A percentile compares a stretch with the other conserved stretches of the same genome.
phyloP scores from a whole-genome alignment of 306 rosid genomes.

The Fragaria nilgerrensis region DNA sequence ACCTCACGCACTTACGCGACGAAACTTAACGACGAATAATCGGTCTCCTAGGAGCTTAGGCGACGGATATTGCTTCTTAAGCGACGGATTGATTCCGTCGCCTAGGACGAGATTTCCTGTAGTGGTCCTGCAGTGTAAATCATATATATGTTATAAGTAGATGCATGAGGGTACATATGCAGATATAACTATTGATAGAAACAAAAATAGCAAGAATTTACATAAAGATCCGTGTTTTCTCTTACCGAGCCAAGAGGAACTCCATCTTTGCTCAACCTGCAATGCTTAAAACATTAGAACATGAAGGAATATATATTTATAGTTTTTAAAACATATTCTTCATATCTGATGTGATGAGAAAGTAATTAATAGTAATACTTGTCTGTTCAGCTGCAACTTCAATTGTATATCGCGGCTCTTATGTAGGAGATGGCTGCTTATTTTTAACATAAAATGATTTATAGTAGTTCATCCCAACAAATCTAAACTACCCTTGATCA shows the following conservation, averaged over 20 bases:
- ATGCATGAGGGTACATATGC: neutral
- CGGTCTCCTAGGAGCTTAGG: too few species aligned
- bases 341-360: too few species aligned
- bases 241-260: neutral
- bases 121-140: neutral
- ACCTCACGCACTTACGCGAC: too few species aligned
- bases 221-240: neutral
- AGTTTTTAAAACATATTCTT: too few species aligned
- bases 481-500: neutral
- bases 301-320: neutral
- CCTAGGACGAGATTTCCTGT: too few species aligned
- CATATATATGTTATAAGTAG: neutral
- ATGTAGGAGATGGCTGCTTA: neutral
- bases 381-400: neutral
- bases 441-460: neutral
- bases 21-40: too few species aligned
- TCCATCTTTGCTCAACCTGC: neutral
- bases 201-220: neutral
- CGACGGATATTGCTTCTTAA: too few species aligned
- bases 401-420: neutral
- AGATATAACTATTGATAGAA: neutral
- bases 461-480: conserved; percentile 15
- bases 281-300: neutral
- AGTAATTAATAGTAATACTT: too few species aligned
- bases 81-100: too few species aligned